Base-by-base conservation (phyloP, 495 filamentous ascomycete genomes). In the Bacidia gigantensis region DNA sequence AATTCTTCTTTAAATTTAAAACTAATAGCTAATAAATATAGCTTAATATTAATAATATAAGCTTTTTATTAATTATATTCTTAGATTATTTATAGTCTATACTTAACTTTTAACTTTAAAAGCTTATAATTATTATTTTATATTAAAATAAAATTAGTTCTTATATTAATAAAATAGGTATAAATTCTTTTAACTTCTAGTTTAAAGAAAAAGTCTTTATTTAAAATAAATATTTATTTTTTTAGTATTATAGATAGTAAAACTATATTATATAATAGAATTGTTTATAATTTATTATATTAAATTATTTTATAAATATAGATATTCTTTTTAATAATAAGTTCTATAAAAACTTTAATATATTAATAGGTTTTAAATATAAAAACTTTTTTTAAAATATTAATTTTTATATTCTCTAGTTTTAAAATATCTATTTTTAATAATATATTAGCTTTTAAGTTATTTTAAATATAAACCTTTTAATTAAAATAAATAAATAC, bases 41-140 rank as follows among this genome's bases (percentile, higher is more conserved):
- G 2, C 20, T 1, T 3, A 3, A n/a, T 20, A 21, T 20, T 20
- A 20, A 21, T 46, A 2, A 46, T n/a, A 21, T 21, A 46, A 46
- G 43, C 10, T 46, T 46, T 46, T 12, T 46, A n/a, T 46, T n/a
- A 1, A n/a, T 46, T 46, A 46, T 46, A 46, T 46, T 46, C 21
- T 46, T n/a, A 1, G 21, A 46, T 46, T n/a, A 46, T n/a, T 12
- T 21, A 2, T 2, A 46, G 23, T 35, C 14, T 35, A 38, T 20
- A 35, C 14, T 5, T 35, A 35, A 7, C 5, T 7, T 35, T 7
- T 7, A 35, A 7, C 29, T 7, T 14, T 14, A 7, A 7, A 35
- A 35, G 14, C 29, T 35, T 35, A 35, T 35, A 7, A 35, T 35
- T 35, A 35, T 35, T 35, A 35, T 35, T 35, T 7, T 35, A 35